These are phyloP conservation scores for Zasmidium angulare DNA, from an alignment of 2,329 filamentous ascomycete species.

Conservation along the genomic window DNA sequence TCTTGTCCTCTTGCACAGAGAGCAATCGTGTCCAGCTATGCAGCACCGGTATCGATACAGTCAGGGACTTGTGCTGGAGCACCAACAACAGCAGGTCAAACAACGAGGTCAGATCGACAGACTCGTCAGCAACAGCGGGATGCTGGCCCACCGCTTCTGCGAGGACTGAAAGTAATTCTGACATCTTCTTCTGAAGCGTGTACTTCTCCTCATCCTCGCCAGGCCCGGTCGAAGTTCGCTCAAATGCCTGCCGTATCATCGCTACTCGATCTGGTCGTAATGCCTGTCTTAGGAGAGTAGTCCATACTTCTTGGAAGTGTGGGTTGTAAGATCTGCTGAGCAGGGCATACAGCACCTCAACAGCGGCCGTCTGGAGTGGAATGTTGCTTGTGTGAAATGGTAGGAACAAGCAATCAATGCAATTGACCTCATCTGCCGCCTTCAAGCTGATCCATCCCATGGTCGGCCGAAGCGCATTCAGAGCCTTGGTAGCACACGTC, in stretches of 20 bases:
- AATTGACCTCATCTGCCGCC: slow-evolving; percentile 70
- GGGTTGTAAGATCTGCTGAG: slow-evolving; percentile 52
- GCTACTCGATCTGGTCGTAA: slow-evolving; percentile 31
- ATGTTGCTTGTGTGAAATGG: slow-evolving; percentile 70
- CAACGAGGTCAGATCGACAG: slow-evolving; percentile 70
- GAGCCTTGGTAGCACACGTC: slow-evolving; percentile 68
- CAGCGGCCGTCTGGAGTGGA: slow-evolving; percentile 68
- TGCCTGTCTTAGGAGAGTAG: slow-evolving; percentile 27
- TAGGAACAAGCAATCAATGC: slow-evolving; percentile 68
- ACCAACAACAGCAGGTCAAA: slow-evolving; percentile 77
- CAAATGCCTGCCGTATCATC: slow-evolving; percentile 32
- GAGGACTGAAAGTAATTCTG: slow-evolving; percentile 86
- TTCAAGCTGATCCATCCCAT: slow-evolving; percentile 87
- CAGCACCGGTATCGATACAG: slow-evolving; percentile 89
- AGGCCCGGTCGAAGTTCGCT: slow-evolving; percentile 37
- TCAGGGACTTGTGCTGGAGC: slow-evolving; percentile 79
- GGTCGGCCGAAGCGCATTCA: slow-evolving; percentile 74
- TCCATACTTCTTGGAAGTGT: slow-evolving; percentile 63
- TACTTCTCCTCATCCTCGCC: slow-evolving; percentile 91
- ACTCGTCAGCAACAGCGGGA: slow-evolving; percentile 58
- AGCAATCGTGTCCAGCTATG: slow-evolving; percentile 87
- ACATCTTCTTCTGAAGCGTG: slow-evolving; percentile 86
- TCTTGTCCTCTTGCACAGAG: slow-evolving; percentile 67
- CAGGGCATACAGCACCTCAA: slow-evolving; percentile 38
- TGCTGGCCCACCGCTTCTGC: slow-evolving; percentile 82